phyloP scores from a whole-genome alignment of 108 stramenopile genomes.

The Hondaea fermentalgiana region DNA sequence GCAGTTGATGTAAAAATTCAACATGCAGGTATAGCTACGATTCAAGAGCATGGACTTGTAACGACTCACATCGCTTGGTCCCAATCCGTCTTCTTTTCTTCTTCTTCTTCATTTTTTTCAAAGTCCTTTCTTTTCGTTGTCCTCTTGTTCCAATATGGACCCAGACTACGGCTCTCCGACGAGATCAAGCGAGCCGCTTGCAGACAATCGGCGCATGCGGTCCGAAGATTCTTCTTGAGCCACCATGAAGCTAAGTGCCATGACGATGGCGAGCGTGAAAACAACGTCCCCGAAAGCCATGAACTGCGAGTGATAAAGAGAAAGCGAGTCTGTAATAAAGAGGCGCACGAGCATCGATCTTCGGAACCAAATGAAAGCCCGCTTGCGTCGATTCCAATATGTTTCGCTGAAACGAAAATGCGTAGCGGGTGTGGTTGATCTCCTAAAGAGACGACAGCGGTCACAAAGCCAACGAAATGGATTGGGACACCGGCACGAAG shows the following conservation, averaged over 20 bases:
- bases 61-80: too few relatives aligned
- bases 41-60: too few relatives aligned
- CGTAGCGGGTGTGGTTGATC: background rate
- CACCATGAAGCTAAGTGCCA: conserved; percentile 2
- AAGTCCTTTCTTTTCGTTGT: too few relatives aligned
- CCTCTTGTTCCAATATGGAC: too few relatives aligned
- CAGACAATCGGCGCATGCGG: background rate
- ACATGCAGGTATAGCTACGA: too few relatives aligned
- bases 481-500: background rate
- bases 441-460: background rate
- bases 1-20: too few relatives aligned
- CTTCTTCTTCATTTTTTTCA: too few relatives aligned
- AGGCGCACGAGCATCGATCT: conserved; percentile 5
- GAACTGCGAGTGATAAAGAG: background rate
- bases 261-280: background rate
- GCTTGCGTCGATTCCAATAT: background rate
- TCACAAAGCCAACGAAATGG: background rate
- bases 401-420: background rate
- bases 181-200: background rate
- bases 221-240: background rate
- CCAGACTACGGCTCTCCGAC: background rate
- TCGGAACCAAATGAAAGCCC: conserved; percentile 1
- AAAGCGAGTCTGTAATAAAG: background rate
- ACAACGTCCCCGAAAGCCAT: background rate
- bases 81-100: too few relatives aligned